These are phyloP conservation scores for Penicillium frequentans DNA, from an alignment of 2,329 filamentous ascomycete species.

Conservation along the genomic window DNA sequence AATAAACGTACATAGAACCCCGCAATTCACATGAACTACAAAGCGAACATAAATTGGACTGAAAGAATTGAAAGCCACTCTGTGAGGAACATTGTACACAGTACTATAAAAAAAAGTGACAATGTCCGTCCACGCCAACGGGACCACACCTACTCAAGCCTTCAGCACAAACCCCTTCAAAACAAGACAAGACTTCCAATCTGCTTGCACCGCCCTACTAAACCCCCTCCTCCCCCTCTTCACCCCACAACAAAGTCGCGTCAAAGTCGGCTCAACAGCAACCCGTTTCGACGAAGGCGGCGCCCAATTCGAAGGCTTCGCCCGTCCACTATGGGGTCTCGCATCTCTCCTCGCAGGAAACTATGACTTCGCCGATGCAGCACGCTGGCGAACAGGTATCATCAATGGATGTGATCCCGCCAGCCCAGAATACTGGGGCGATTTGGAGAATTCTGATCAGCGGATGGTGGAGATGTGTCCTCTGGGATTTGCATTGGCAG, in stretches of 20 bases:
- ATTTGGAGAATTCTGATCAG: conserved; percentile 73
- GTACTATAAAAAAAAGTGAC: not conserved
- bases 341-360: conserved; percentile 69
- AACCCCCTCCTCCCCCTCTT: conserved; percentile 72
- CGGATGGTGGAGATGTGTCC: conserved; percentile 85
- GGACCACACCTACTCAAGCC: not conserved
- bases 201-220: conserved; percentile 52
- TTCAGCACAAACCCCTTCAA: not conserved
- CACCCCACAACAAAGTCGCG: conserved; percentile 63
- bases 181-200: not conserved
- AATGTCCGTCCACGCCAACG: not conserved
- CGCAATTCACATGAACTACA: not conserved
- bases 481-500: conserved; percentile 71
- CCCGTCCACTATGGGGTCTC: conserved; percentile 73
- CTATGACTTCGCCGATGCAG: conserved; percentile 62
- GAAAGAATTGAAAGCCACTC: not conserved
- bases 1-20: not conserved
- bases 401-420: conserved; percentile 70
- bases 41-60: too few species aligned
- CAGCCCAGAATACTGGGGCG: conserved; percentile 73
- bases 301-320: conserved; percentile 74
- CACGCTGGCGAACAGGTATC: conserved; percentile 69
- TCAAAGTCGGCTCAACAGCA: conserved; percentile 69
- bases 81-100: not conserved
- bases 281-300: conserved; percentile 76